Conservation (phyloP, 768 basidiomycete genomes). For the Mycena vulgaris region DNA sequence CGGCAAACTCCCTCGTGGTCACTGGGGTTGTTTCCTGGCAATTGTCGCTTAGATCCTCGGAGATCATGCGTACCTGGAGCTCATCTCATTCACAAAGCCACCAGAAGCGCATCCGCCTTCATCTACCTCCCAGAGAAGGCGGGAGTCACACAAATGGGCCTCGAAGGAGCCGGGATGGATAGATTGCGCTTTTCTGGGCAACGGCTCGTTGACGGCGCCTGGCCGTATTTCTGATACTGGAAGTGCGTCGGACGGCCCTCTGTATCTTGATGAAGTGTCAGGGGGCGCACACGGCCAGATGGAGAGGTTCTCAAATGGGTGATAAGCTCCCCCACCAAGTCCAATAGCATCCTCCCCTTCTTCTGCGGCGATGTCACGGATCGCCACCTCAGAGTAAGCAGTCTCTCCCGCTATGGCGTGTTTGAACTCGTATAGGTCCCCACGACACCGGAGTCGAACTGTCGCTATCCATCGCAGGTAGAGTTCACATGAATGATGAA, state of each 20-base stretch:
- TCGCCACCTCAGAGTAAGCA: slow-evolving; percentile 69
- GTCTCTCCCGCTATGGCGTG: not conserved
- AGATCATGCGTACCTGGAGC: slow-evolving; percentile 77
- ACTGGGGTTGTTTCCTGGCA: too few relatives aligned
- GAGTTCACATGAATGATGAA: too few relatives aligned
- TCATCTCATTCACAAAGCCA: slow-evolving; percentile 76
- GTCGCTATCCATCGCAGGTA: slow-evolving; percentile 68
- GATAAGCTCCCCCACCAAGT: slow-evolving; percentile 57
- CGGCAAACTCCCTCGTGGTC: too few relatives aligned
- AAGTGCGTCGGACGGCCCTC: slow-evolving; percentile 51
- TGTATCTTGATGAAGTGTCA: slow-evolving; percentile 60
- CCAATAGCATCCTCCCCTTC: slow-evolving; percentile 67
- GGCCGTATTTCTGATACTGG: slow-evolving; percentile 62
- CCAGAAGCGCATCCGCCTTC: slow-evolving; percentile 66
- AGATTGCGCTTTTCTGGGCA: slow-evolving; percentile 76
- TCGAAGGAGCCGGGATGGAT: slow-evolving; percentile 73
- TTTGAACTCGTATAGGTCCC: slow-evolving; percentile 63
- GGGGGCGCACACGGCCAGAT: slow-evolving; percentile 74
- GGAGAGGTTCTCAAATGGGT: slow-evolving; percentile 73
- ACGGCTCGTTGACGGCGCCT: slow-evolving; percentile 50
- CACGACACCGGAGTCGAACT: slow-evolving; percentile 60
- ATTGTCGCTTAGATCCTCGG: slow-evolving; percentile 63
- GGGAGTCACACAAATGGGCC: slow-evolving; percentile 70
- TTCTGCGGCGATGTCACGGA: slow-evolving; percentile 84
- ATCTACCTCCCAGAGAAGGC: slow-evolving; percentile 59